Evolutionary conservation across 805 yeast species (phyloP), one percentile per base, ranked within the genome.

Genomic region (Suhomyces vadensis): DNA sequence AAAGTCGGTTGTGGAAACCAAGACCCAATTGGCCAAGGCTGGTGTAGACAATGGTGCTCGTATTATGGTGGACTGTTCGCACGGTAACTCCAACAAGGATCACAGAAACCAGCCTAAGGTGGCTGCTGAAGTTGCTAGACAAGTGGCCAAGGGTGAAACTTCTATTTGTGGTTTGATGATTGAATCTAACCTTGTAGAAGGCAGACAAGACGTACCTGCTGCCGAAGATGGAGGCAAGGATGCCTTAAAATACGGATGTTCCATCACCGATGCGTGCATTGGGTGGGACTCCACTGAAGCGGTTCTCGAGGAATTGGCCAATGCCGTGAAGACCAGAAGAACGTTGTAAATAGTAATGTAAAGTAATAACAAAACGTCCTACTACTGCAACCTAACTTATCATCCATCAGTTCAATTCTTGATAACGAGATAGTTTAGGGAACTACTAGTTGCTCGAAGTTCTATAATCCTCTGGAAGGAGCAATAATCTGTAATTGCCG

Each of bases 241-340:
- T 43, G 64, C 67, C 11, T 79, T 92, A 68, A 80, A 85, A 60
- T 92, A 92, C 70, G 99, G 99, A 50, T 87, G 90, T 51, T 87
- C 96, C 23, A 90, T 92, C 57, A 92, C 99, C n/a, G 99, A 92
- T 67, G 96, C 97, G 24, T 92, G 99, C 76, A 90, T 92, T 48
- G 79, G 88, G 48, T 88, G 96, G 89, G 94, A 86, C 42, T 74
- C 81, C 39, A 92, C 99, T 13, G 92, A 76, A 39, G 69, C 65
- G 20, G 92, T 89, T 43, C 75, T 92, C 55, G 77, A 74, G 41
- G 71, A 74, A 41, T 79, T 92, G 57, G 83, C 97, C 20, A 77
- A 78, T 25, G 95, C 96, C 47, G 94, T 92, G 23, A 79, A 80
- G 65, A 72, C 74, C 38, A 85, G 97, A 76, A 84, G 97, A 75